Percentiles rank a stretch among this genome's conserved stretches.
These are phyloP conservation scores for Selenicereus undatus DNA, from an alignment of 148 eudicot species.

Conservation along the genomic window DNA sequence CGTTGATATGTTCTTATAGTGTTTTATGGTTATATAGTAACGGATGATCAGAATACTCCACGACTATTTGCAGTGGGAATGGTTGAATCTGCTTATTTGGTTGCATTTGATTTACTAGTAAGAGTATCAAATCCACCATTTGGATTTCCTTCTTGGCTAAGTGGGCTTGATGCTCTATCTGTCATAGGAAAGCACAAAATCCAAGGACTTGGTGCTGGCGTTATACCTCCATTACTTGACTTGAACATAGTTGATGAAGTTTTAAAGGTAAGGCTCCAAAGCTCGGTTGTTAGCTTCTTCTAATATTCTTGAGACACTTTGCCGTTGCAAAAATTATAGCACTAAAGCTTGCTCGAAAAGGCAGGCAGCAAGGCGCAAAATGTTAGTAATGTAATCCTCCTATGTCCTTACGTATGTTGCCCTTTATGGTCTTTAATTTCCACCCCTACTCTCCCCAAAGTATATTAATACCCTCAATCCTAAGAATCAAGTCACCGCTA, in stretches of 20 bases:
- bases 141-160: not conserved
- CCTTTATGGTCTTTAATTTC: no score
- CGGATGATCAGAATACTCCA: not conserved
- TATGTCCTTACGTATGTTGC: no score
- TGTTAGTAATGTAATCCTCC: no score
- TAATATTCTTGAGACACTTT: not conserved
- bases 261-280: constrained; percentile 39
- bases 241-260: constrained; percentile 55
- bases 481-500: no score
- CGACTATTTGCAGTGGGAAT: not conserved
- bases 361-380: no score
- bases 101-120: not conserved
- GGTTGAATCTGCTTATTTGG: not conserved
- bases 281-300: not conserved
- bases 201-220: constrained; percentile 81
- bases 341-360: no score
- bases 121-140: not conserved
- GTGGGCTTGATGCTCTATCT: not conserved
- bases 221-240: constrained; percentile 55
- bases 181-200: constrained; percentile 62
- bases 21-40: not conserved
- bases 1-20: not conserved
- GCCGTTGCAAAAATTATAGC: not conserved
- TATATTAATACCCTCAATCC: no score
- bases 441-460: no score